Percentiles rank a stretch among this genome's conserved stretches.
phyloP scores from a whole-genome alignment of 2,329 filamentous ascomycete genomes.

The Diaporthe australafricana region DNA sequence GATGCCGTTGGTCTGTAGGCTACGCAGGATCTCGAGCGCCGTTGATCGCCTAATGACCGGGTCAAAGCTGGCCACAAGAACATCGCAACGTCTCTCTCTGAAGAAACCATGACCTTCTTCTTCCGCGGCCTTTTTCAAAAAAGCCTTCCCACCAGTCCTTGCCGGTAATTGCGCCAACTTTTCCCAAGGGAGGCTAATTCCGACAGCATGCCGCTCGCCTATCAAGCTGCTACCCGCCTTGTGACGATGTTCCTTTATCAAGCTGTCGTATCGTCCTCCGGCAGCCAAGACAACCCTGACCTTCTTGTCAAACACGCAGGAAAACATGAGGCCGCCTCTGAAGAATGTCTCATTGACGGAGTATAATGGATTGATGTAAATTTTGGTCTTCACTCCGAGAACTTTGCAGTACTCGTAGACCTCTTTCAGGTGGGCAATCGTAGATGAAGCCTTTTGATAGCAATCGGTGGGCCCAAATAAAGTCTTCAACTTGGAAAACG shows the following conservation, averaged over 20 bases:
- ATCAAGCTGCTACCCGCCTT: slow-evolving; percentile 60
- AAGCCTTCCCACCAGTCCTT: slow-evolving; percentile 62
- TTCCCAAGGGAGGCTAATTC: slow-evolving; percentile 92
- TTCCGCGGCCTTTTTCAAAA: slow-evolving; percentile 74
- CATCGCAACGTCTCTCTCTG: slow-evolving; percentile 80
- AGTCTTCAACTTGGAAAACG: slow-evolving; percentile 68
- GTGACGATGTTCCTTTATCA: slow-evolving; percentile 86
- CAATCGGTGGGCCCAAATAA: slow-evolving; percentile 73
- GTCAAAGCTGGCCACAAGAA: slow-evolving; percentile 90
- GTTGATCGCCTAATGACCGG: slow-evolving; percentile 77
- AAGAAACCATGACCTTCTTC: slow-evolving; percentile 72
- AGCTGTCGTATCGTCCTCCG: slow-evolving; percentile 89
- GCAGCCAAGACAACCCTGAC: slow-evolving; percentile 89
- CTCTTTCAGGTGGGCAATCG: slow-evolving; percentile 83
- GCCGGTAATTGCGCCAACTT: slow-evolving; percentile 77
- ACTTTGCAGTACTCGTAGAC: slow-evolving; percentile 82
- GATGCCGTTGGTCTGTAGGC: slow-evolving; percentile 85
- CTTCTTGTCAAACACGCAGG: slow-evolving; percentile 89
- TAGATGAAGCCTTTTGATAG: slow-evolving; percentile 79
- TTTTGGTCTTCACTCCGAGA: slow-evolving; percentile 79
- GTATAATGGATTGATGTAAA: slow-evolving; percentile 86
- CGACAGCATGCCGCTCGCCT: slow-evolving; percentile 83
- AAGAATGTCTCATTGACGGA: slow-evolving; percentile 95
- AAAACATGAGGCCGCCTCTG: slow-evolving; percentile 85
- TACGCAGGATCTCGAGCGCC: slow-evolving; percentile 81